phyloP scores from a whole-genome alignment of 768 basidiomycete genomes.

The Kwoniella botswanensis region DNA sequence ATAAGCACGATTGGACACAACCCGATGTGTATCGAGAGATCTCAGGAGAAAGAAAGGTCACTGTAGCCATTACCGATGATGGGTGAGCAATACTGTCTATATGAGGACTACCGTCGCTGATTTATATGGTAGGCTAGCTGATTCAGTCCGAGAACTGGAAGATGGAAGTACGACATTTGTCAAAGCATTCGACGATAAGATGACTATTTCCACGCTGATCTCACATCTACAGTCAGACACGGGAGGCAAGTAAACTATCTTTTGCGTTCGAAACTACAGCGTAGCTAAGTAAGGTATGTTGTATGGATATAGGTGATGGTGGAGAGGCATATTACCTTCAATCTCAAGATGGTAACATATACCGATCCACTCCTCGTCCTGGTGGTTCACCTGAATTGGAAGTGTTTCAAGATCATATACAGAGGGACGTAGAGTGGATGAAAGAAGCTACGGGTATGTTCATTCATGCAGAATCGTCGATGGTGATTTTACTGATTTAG shows the following conservation, averaged over 20 bases:
- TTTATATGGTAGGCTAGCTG: constrained; percentile 66
- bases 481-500: neutral
- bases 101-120: neutral
- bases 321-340: constrained; percentile 73
- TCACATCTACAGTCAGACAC: constrained; percentile 53
- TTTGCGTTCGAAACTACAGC: neutral
- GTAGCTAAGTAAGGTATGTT: constrained; percentile 9
- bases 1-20: constrained; percentile 67
- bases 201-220: constrained; percentile 70
- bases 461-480: constrained; percentile 4
- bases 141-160: constrained; percentile 66
- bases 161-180: constrained; percentile 71
- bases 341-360: constrained; percentile 90
- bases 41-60: constrained; percentile 65
- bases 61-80: constrained; percentile 81
- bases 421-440: constrained; percentile 73
- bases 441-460: constrained; percentile 74
- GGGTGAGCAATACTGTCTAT: constrained; percentile 65
- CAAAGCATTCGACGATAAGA: constrained; percentile 72
- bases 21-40: constrained; percentile 62
- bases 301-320: constrained; percentile 24
- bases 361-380: constrained; percentile 43
- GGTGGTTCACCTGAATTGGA: constrained; percentile 64
- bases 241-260: constrained; percentile 28
- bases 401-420: constrained; percentile 69